Evolutionary conservation across 1,139 yeast species (phyloP).

Genomic region (Pneumocystis canis): DNA sequence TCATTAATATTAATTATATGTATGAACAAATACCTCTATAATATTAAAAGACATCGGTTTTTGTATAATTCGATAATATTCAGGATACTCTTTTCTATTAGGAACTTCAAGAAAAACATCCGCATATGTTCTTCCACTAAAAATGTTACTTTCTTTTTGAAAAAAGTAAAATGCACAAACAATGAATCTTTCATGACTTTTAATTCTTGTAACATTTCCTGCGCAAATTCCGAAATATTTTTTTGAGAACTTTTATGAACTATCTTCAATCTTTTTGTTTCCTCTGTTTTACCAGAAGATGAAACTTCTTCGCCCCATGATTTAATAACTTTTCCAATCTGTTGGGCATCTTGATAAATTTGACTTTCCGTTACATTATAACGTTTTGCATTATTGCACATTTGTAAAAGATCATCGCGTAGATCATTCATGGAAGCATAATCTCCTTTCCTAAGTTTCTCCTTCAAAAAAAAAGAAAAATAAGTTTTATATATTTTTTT

Average conservation of each 20-base stretch:
- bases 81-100: conserved; percentile 61
- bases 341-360: conserved; percentile 62
- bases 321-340: conserved; percentile 30
- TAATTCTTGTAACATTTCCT: background rate
- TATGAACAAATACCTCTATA: conserved; percentile 14
- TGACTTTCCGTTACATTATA: conserved; percentile 84
- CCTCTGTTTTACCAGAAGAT: background rate
- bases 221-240: background rate
- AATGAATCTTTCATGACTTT: background rate
- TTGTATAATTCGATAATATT: conserved; percentile 49
- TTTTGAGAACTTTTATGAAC: background rate
- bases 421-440: conserved; percentile 48
- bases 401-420: conserved; percentile 56
- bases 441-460: conserved; percentile 38
- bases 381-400: conserved; percentile 68
- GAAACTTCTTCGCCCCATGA: background rate
- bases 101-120: conserved; percentile 47
- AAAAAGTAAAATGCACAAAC: background rate
- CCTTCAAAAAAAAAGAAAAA: conserved; percentile 20
- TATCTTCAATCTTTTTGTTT: background rate
- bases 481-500: background rate
- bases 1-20: background rate
- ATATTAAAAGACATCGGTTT: conserved; percentile 27
- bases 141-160: background rate
- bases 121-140: background rate